These are phyloP conservation scores for Fusarium redolens DNA, from an alignment of 2,329 filamentous ascomycete species.

Conservation along the genomic window DNA sequence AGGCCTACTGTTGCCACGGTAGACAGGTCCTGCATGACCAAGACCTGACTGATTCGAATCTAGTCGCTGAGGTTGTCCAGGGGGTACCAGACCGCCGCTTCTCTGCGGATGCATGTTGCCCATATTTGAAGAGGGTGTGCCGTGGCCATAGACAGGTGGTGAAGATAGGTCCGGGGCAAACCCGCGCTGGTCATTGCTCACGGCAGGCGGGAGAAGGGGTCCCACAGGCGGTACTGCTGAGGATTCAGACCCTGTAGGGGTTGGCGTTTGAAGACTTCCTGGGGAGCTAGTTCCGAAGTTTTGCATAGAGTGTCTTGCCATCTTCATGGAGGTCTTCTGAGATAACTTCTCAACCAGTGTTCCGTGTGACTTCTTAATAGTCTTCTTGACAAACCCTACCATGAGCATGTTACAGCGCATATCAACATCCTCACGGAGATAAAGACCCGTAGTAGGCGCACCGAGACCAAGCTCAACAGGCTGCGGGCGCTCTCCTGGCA, in stretches of 20 bases:
- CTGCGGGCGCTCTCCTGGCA: conserved; percentile 76
- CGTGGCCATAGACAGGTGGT: conserved; percentile 9
- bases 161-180: conserved; percentile 16
- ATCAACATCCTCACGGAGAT: conserved; percentile 86
- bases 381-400: conserved; percentile 82
- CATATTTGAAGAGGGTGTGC: conserved; percentile 21
- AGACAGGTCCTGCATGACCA: conserved; percentile 33
- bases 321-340: conserved; percentile 46
- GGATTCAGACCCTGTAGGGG: conserved; percentile 24
- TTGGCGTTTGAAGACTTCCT: conserved; percentile 25
- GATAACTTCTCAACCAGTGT: conserved; percentile 74
- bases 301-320: conserved; percentile 34
- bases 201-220: conserved; percentile 28
- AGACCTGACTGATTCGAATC: conserved; percentile 14
- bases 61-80: conserved; percentile 1
- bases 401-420: conserved; percentile 83
- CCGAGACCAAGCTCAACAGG: conserved; percentile 74
- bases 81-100: conserved; percentile 6
- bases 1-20: conserved; percentile 35
- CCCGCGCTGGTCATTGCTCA: conserved; percentile 12
- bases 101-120: conserved; percentile 14
- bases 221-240: conserved; percentile 25
- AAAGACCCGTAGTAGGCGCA: conserved; percentile 76
- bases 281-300: conserved; percentile 15
- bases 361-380: conserved; percentile 79